Evolutionary conservation across 2,329 filamentous ascomycete species (phyloP), one percentile per base, ranked within the genome.

Genomic region (Diaporthe sp.): DNA sequence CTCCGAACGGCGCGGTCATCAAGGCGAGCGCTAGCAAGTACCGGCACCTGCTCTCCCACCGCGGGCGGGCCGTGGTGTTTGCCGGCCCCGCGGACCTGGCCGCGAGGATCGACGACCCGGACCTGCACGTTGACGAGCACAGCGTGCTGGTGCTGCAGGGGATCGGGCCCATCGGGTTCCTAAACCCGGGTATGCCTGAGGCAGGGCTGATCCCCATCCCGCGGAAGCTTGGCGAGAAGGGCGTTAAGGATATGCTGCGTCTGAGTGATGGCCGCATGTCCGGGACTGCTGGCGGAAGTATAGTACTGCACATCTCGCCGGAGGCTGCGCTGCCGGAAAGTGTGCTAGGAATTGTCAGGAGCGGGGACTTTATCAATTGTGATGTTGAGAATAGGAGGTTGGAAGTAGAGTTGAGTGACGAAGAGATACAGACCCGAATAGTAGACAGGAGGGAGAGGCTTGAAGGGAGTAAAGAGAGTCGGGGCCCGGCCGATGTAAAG

Each of bases 21-120:
- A 98, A 98, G 80, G 97, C 97, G 77, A 97, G 95, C 0, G 96
- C 96, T 0, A 86, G 84, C 12, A 98, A 97, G 80, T 92, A 98
- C 83, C 91, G 93, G 1, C 87, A 78, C 0, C 81, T 90, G 0
- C 81, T 90, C 0, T 75, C 78, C 10, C 88, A 90, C 74, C 82
- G 83, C 0, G 88, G 88, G 0, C 82, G 75, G 0, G 88, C 87
- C 0, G 86, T 95, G 4, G 88, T 89, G 0, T 98, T 98, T 81
- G 88, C 87, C 0, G 94, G 94, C 22, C 92, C 94, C 42, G 94
- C 93, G 1, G 95, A 96, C 0, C 85, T 98, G 17, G 92, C 91
- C 32, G 86, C 86, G 27, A 93, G 95, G 10, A 84, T 90, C 37
- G 88, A 90, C 73, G 83, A 85, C 55, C 85, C 86, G 0, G 79